These are phyloP conservation scores for Bruguiera hainesii DNA, from an alignment of 441 rosid species.

Conservation along the genomic window DNA sequence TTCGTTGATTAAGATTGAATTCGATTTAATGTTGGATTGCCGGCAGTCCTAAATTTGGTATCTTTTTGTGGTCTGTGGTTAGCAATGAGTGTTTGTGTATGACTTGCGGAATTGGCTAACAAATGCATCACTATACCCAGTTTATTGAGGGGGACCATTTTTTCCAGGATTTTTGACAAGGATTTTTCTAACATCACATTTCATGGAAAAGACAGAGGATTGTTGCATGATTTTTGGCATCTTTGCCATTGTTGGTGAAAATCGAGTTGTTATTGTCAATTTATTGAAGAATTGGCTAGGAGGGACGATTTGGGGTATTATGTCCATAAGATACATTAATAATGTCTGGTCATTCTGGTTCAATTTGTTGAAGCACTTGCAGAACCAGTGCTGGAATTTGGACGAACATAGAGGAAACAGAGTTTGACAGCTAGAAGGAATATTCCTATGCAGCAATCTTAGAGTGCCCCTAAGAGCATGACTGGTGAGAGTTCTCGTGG, in stretches of 20 bases:
- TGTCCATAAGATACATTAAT: background rate
- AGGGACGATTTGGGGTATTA: constrained; percentile 4
- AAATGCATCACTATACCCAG: background rate
- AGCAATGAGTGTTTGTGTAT: background rate
- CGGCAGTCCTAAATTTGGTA: background rate
- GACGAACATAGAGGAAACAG: background rate
- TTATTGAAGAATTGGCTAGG: background rate
- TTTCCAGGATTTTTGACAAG: background rate
- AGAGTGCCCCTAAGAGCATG: constrained; percentile 33
- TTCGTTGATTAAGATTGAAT: no score
- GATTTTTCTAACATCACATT: background rate
- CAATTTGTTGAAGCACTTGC: constrained; percentile 1
- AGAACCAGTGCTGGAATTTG: background rate
- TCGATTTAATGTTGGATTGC: background rate
- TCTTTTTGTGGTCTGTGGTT: background rate
- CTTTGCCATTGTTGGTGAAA: background rate
- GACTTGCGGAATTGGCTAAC: constrained; percentile 6
- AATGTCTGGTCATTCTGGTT: background rate
- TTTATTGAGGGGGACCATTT: no score
- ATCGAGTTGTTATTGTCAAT: background rate
- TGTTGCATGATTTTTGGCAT: background rate
- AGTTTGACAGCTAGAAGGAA: background rate
- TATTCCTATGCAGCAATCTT: constrained; percentile 9
- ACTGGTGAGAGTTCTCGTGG: constrained; percentile 43
- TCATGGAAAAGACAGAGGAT: background rate